phyloP scores from a whole-genome alignment of 164 flowering plant genomes.

The Piper longum region DNA sequence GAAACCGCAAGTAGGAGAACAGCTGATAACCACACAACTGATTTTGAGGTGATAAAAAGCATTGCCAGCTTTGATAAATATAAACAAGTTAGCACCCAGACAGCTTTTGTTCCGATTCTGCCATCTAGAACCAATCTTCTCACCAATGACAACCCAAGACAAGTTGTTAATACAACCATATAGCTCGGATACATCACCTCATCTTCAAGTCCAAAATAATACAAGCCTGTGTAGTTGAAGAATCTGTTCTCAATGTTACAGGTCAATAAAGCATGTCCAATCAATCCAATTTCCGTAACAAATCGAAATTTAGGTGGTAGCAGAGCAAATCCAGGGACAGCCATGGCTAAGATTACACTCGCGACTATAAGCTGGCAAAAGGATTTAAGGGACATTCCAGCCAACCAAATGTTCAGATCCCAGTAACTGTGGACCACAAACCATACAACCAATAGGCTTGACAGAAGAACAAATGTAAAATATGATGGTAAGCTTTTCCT shows the following conservation, averaged over 20 bases:
- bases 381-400: conserved; percentile 87
- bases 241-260: conserved; percentile 76
- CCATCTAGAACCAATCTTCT: conserved; percentile 70
- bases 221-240: conserved; percentile 64
- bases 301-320: conserved; percentile 60
- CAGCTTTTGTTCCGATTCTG: conserved; percentile 68
- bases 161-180: conserved; percentile 78
- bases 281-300: conserved; percentile 62
- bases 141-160: conserved; percentile 67
- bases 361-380: conserved; percentile 81
- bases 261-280: conserved; percentile 66
- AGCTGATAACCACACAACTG: conserved; percentile 77
- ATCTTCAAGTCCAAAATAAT: conserved; percentile 80
- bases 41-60: conserved; percentile 73
- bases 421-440: conserved; percentile 89
- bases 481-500: conserved; percentile 82
- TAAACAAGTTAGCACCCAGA: conserved; percentile 77
- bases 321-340: conserved; percentile 80
- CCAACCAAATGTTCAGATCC: conserved; percentile 97
- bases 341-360: conserved; percentile 65
- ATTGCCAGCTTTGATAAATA: conserved; percentile 76
- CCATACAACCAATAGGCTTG: conserved; percentile 84
- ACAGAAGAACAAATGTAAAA: conserved; percentile 71
- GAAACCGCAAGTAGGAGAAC: conserved; percentile 74
- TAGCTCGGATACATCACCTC: conserved; percentile 97